Percentiles rank a stretch among this genome's conserved stretches.
Evolutionary conservation across 2,329 filamentous ascomycete species (phyloP).

Genomic region (Xylariaceae sp.): DNA sequence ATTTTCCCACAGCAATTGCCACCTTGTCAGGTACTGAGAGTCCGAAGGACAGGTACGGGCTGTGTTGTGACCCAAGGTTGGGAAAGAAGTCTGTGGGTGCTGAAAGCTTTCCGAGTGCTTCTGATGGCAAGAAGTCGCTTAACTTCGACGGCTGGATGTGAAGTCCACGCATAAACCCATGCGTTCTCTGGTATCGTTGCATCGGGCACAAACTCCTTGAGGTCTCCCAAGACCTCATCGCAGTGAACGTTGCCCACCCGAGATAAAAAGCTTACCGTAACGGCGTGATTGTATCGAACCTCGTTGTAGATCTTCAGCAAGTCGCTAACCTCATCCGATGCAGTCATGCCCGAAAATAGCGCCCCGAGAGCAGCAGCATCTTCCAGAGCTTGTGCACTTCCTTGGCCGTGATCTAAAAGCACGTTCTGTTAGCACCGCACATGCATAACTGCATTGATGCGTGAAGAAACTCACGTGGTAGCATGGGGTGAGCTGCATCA

Average conservation of each 20-base stretch:
- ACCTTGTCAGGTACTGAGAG: too few relatives aligned
- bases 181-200: neutral
- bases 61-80: too few relatives aligned
- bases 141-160: slow-evolving; percentile 4
- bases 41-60: too few relatives aligned
- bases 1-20: too few relatives aligned
- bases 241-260: slow-evolving; percentile 1
- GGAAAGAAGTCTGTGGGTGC: too few relatives aligned
- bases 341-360: slow-evolving; percentile 6
- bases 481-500: slow-evolving; percentile 15
- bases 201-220: slow-evolving; percentile 8
- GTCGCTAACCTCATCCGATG: slow-evolving; percentile 6
- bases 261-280: slow-evolving; percentile 7
- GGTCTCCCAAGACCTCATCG: neutral
- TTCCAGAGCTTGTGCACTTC: slow-evolving; percentile 13
- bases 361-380: slow-evolving; percentile 11
- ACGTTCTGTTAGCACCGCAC: too few relatives aligned
- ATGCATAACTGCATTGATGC: too few relatives aligned
- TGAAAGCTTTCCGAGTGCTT: neutral
- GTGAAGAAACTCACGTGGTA: slow-evolving; percentile 9
- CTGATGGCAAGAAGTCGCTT: slow-evolving; percentile 6
- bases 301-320: slow-evolving; percentile 13
- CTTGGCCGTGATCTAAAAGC: slow-evolving; percentile 11
- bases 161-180: neutral
- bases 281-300: slow-evolving; percentile 11